Evolutionary conservation across 2,329 filamentous ascomycete genomes (phyloP), one percentile per base, ranked within the genome.

Genomic region (Trichoderma afroharzianum): DNA sequence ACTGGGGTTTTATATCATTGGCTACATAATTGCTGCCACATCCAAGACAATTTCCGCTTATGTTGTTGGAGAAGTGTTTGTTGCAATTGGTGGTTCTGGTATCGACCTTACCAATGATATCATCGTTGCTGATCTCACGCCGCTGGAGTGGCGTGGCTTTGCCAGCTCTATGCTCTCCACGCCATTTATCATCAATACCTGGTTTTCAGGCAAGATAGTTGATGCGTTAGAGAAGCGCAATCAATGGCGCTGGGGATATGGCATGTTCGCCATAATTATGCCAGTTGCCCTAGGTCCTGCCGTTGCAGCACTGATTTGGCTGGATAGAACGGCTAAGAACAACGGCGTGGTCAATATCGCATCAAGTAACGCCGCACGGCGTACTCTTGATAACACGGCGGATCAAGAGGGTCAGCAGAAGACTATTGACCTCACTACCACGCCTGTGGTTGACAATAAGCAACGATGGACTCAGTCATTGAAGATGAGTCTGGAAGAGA

Each of bases 121-220:
- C 64, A 88, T 91, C 74, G 86, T 90, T 55, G 88, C 88, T 1
- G 90, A 91, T 76, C 85, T 89, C n/a, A 89, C 88, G 5, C 81
- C 79, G 0, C 78, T 77, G 79, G 86, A 81, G 74, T 81, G 80
- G 80, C 75, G 80, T 36, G 80, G 80, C 32, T 81, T 81, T 70
- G 77, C 79, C 43, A 72, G 76, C 24, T 76, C 76, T n/a, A 68
- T 75, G 68, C 74, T 78, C 21, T 79, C 76, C 3, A 74, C 76
- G 3, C 76, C 77, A 0, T 79, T 79, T 72, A 74, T 83, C 47
- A 78, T 84, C 72, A 84, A 81, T 6, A 79, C 79, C 0, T 81
- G 79, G 70, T 76, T 84, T 73, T 78, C 80, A 3, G 82, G 81
- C 11, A 82, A 82, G 74, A 83, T 85, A 64, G 78, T 79, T 9